Percentiles rank a stretch among this genome's conserved stretches.
phyloP scores from a whole-genome alignment of 1,139 yeast genomes.

The Hansenula lynferdii region DNA sequence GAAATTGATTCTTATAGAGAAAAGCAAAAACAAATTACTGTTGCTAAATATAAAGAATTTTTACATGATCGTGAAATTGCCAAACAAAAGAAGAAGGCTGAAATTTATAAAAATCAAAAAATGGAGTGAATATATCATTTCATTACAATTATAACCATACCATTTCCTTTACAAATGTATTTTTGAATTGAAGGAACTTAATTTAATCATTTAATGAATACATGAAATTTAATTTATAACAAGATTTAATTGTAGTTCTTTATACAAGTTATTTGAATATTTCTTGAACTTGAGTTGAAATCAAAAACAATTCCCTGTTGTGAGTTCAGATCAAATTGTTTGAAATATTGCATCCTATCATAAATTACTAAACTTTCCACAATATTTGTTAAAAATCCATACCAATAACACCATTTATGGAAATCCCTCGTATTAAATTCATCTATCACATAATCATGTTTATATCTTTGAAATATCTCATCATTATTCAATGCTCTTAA shows the following conservation, averaged over 20 bases:
- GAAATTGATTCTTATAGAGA: slow-evolving; percentile 57
- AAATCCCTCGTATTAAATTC: no score
- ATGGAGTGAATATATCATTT: not conserved
- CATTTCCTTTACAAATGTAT: no score
- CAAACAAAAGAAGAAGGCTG: slow-evolving; percentile 20
- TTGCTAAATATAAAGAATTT: slow-evolving; percentile 58
- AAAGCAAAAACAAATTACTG: slow-evolving; percentile 53
- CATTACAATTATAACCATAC: no score
- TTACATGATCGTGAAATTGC: slow-evolving; percentile 38
- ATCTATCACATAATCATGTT: no score
- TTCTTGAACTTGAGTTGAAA: not conserved
- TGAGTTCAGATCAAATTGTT: not conserved
- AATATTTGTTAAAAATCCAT: not conserved
- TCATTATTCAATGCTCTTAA: not conserved
- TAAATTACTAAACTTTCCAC: not conserved
- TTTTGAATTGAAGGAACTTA: no score
- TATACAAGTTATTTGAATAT: not conserved
- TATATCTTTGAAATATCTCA: not conserved
- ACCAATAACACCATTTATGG: not conserved
- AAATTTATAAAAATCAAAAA: slow-evolving; percentile 5
- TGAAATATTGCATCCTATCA: not conserved
- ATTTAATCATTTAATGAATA: slow-evolving; percentile 1
- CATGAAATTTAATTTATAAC: not conserved
- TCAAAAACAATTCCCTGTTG: not conserved
- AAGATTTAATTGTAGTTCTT: no score